Conservation (phyloP, 1,284 basidiomycete genomes). For the Kwoniella shivajii region DNA sequence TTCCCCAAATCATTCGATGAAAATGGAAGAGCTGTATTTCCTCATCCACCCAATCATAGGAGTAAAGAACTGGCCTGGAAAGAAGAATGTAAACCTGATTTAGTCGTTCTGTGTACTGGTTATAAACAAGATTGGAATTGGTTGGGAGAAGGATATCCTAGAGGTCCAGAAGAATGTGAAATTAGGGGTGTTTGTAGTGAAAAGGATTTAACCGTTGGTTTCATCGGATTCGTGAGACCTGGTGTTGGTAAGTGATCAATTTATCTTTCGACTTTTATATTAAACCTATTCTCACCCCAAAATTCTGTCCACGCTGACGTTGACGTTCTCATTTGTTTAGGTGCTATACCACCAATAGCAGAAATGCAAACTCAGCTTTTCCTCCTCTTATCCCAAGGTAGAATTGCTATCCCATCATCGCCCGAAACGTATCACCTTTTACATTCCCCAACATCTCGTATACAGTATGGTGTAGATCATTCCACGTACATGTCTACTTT, state of each 20-base stretch:
- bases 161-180: conserved; percentile 59
- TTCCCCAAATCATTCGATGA: conserved; percentile 61
- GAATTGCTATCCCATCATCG: conserved; percentile 57
- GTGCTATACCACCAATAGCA: conserved; percentile 68
- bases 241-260: conserved; percentile 21
- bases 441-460: conserved; percentile 60
- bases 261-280: not conserved
- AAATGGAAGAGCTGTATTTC: conserved; percentile 60
- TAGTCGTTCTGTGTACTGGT: conserved; percentile 58
- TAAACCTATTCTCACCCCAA: not conserved
- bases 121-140: conserved; percentile 58
- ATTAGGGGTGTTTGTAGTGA: conserved; percentile 60
- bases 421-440: conserved; percentile 65
- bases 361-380: conserved; percentile 69
- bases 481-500: conserved; percentile 63
- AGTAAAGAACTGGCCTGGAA: conserved; percentile 43
- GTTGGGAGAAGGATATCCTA: conserved; percentile 60
- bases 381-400: conserved; percentile 60
- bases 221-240: conserved; percentile 67
- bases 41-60: conserved; percentile 44
- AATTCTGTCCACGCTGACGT: too few species aligned
- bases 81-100: conserved; percentile 38
- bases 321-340: conserved; percentile 27
- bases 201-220: conserved; percentile 61
- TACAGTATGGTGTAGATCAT: conserved; percentile 62